Evolutionary conservation across 169 alveolate genomes (phyloP).

Genomic region (Eimeria brunetti): DNA sequence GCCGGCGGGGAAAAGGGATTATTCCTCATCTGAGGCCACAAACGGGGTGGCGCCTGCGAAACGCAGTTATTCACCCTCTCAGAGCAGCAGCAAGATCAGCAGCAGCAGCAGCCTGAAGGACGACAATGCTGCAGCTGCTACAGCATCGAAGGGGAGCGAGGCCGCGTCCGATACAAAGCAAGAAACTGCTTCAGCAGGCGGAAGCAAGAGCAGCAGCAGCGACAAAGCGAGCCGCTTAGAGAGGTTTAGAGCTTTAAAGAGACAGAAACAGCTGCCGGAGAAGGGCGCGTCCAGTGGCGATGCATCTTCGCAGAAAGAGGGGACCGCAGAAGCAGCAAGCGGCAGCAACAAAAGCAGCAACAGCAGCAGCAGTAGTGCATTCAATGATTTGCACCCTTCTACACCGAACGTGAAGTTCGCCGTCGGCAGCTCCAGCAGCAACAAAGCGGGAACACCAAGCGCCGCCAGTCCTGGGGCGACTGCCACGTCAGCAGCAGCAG

Average conservation of each 20-base stretch:
- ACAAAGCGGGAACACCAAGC: not conserved
- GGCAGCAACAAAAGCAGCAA: conserved; percentile 29
- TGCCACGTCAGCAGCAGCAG: conserved; percentile 57
- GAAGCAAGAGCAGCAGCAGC: conserved; percentile 59
- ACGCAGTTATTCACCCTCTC: conserved; percentile 19
- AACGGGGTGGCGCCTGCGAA: conserved; percentile 27
- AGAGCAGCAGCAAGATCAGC: conserved; percentile 53
- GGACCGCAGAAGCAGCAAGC: not conserved
- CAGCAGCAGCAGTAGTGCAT: conserved; percentile 15
- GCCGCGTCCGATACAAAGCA: not conserved
- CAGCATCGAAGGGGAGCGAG: not conserved
- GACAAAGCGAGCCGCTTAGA: conserved; percentile 73
- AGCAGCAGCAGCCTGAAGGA: conserved; percentile 34
- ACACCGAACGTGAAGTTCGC: conserved; percentile 50
- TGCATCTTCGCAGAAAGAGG: not conserved
- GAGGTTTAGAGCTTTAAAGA: conserved; percentile 70
- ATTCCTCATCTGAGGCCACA: not conserved
- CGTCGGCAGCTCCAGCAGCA: conserved; percentile 22
- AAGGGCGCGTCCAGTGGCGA: not conserved
- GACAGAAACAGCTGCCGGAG: conserved; percentile 59
- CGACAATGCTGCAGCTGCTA: not conserved
- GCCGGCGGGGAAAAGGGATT: not conserved
- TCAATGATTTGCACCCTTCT: conserved; percentile 39
- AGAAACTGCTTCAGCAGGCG: conserved; percentile 8
- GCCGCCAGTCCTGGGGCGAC: not conserved